These are phyloP conservation scores for cucumber (Cucumis sativus) DNA, from an alignment of 306 rosid genomes.

Conservation along the genomic window Cucumber_9930_V3 NC_026655.2:7762001-7762500, in stretches of 20 bases:
- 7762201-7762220: neutral
- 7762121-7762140: neutral
- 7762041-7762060: neutral
- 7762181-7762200: neutral
- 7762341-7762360: neutral
- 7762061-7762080: neutral
- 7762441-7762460: too few relatives aligned
- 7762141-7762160: neutral
- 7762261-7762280: neutral
- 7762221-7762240: neutral
- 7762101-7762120: slow-evolving; percentile 6
- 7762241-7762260: neutral
- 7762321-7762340: neutral
- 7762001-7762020: neutral
- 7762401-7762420: neutral
- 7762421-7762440: neutral
- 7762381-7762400: neutral
- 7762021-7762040: slow-evolving; percentile 34
- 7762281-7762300: neutral
- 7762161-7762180: neutral
- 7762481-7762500: too few relatives aligned
- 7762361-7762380: neutral
- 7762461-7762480: too few relatives aligned
- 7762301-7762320: neutral
- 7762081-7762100: neutral